Percentiles rank a stretch among this genome's conserved stretches.
Evolutionary conservation across 129 eudicot genomes (phyloP).

Genomic region (Glebionis coronaria): DNA sequence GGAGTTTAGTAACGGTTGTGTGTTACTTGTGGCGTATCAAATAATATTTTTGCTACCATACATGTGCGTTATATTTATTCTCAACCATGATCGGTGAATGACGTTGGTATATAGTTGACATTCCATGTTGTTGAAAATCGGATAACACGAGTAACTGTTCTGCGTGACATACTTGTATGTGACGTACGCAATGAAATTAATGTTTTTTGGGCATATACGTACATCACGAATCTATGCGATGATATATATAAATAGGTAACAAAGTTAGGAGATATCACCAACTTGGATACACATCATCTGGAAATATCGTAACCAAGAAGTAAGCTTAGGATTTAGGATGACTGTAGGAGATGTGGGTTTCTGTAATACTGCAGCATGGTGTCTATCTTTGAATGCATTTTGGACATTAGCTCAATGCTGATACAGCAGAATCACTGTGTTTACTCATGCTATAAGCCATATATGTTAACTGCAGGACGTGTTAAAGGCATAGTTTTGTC

Average conservation of each 20-base stretch:
- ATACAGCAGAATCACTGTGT: neutral
- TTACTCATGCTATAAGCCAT: neutral
- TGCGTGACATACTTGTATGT: neutral
- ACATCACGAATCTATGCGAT: neutral
- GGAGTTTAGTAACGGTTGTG: neutral
- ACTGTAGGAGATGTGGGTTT: neutral
- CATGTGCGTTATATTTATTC: too few species aligned
- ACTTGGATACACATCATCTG: neutral
- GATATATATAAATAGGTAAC: neutral
- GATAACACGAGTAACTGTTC: too few species aligned
- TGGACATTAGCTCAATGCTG: neutral
- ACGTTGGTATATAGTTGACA: too few species aligned
- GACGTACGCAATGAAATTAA: neutral
- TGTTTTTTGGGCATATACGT: neutral
- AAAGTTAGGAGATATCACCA: neutral
- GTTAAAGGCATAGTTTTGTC: neutral
- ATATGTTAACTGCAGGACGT: neutral
- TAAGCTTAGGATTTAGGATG: conserved; percentile 5
- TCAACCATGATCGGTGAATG: too few species aligned
- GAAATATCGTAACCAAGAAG: neutral
- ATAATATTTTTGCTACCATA: neutral
- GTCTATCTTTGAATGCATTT: neutral
- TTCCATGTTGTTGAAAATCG: neutral
- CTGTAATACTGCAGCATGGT: neutral
- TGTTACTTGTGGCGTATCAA: neutral